Conservation (phyloP, 179 eudicot genomes). For the Silene noctiflora region DNA sequence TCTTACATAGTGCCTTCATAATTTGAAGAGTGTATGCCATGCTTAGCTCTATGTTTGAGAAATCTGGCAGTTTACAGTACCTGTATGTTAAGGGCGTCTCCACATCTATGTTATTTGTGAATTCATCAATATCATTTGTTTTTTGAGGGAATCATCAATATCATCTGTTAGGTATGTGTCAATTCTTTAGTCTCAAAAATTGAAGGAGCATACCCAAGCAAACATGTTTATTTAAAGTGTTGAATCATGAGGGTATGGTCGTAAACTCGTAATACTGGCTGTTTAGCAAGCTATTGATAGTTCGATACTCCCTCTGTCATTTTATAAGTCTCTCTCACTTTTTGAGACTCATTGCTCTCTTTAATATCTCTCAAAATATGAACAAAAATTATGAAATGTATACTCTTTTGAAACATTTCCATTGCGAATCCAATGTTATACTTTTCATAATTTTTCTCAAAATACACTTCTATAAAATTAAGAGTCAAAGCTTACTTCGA, state of each 20-base stretch:
- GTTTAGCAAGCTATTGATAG: background rate
- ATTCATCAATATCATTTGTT: background rate
- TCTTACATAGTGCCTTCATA: background rate
- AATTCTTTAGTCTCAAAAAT: background rate
- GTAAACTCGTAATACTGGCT: background rate
- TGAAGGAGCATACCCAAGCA: background rate
- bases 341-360: background rate
- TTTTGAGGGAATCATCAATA: no score
- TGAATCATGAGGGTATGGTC: background rate
- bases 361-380: background rate
- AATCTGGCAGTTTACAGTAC: background rate
- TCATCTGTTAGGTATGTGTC: background rate
- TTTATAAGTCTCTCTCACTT: background rate
- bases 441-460: background rate
- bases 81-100: no score
- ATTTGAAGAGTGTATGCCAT: slow-evolving; percentile 5
- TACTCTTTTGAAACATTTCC: background rate
- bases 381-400: background rate
- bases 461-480: background rate
- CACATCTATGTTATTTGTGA: no score
- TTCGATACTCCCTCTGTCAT: background rate
- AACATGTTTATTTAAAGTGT: background rate
- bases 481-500: background rate
- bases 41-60: background rate
- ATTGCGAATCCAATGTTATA: background rate